Percentiles rank a stretch among this genome's conserved stretches.
Conservation (phyloP, 2,329 filamentous ascomycete species). For the Chalara sp. region DNA sequence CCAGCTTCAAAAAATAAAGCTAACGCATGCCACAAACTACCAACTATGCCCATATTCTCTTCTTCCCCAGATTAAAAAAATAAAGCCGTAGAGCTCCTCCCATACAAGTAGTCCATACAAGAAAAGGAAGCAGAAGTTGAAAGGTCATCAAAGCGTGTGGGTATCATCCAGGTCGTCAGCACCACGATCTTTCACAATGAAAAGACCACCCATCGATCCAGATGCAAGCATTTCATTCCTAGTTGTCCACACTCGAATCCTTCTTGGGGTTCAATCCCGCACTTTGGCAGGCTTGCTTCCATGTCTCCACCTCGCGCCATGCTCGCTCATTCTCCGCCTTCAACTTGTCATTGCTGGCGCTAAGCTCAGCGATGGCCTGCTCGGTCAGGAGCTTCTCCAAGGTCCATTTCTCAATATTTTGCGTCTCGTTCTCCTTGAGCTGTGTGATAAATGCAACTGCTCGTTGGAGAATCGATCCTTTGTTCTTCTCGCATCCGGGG, state of each 20-base stretch:
- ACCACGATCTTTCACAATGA: slow-evolving; percentile 14
- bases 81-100: too few species aligned
- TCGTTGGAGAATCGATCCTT: slow-evolving; percentile 89
- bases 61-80: too few species aligned
- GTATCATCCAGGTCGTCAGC: slow-evolving; percentile 23
- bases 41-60: neutral
- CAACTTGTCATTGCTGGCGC: slow-evolving; percentile 78
- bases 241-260: slow-evolving; percentile 15
- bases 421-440: slow-evolving; percentile 86
- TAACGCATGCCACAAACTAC: too few species aligned
- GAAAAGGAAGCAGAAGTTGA: slow-evolving; percentile 19
- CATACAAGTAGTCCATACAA: slow-evolving; percentile 16
- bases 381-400: slow-evolving; percentile 85
- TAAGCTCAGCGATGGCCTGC: slow-evolving; percentile 83
- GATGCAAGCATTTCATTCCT: slow-evolving; percentile 2
- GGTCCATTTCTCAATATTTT: slow-evolving; percentile 93
- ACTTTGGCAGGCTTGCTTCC: slow-evolving; percentile 63
- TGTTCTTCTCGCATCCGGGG: slow-evolving; percentile 97
- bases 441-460: slow-evolving; percentile 93
- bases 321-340: slow-evolving; percentile 73
- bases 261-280: slow-evolving; percentile 47
- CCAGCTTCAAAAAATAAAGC: too few species aligned
- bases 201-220: slow-evolving; percentile 20
- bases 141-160: slow-evolving; percentile 23
- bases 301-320: slow-evolving; percentile 71